Evolutionary conservation across 2,329 filamentous ascomycete genomes (phyloP), one percentile per base, ranked within the genome.

Genomic region (Tolypocladium inflatum): DNA sequence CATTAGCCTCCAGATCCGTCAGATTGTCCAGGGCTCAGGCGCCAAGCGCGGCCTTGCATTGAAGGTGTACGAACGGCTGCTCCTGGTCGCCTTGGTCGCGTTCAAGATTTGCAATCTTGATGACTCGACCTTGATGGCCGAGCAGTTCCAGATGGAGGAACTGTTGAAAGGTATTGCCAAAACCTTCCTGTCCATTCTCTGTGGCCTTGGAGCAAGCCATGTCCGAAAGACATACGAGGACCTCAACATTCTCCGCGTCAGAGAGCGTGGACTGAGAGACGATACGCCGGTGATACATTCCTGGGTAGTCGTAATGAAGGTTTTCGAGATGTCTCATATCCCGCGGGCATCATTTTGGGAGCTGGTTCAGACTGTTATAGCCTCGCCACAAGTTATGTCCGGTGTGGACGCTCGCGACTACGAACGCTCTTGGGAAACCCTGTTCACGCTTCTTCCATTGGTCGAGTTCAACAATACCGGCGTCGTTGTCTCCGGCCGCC

Each of bases 371-470:
- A 64, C 74, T 7, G 67, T 73, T 13, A 69, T 84, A 59, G 64
- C 76, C 3, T 64, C 66, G 19, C 62, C 73, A 1, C 68, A 71
- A 11, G 58, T 69, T 26, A 63, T 71, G 2, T 68, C 70, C 3
- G 71, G 73, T 26, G 65, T 64, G 2, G 75, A 86, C 63, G 77
- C 75, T 9, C 71, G 73, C 19, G 64, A 68, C 1, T 77, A 86
- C 55, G 86, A 89, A 67, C 68, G 68, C 11, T 64, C 80, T 4
- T 88, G 86, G 86, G 74, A 77, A 57, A 73, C 72, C 23, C 71
- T 86, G 67, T 88, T 88, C 62, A 77, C 78, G 1, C 72, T 88
- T 2, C 73, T 88, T 9, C 85, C 86, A 1, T 71, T 88, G 0
- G 74, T 75, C 30, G 84, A 86, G 59, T 84, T 88, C 63, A 79